Conservation (phyloP, 75 land plant species). For the Cryptomeria japonica region DNA sequence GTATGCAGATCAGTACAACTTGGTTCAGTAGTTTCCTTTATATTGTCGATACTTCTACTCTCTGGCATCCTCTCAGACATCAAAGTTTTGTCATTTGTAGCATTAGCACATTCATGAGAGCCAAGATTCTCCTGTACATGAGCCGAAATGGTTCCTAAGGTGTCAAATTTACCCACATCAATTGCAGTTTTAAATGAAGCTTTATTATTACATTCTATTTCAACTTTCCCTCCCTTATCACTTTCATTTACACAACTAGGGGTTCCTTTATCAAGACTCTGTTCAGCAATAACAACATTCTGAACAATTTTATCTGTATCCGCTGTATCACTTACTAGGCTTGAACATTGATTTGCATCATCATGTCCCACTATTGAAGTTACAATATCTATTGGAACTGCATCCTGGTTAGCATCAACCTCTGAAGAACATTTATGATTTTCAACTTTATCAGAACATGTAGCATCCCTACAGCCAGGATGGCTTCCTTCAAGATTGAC, state of each 20-base stretch:
- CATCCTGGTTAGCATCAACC: neutral
- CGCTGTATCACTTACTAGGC: neutral
- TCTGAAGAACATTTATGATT: slow-evolving; percentile 14
- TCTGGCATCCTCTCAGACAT: slow-evolving; percentile 6
- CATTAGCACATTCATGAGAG: neutral
- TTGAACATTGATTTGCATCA: neutral
- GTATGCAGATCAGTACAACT: neutral
- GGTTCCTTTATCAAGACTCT: neutral
- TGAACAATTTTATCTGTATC: slow-evolving; percentile 1
- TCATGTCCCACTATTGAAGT: neutral
- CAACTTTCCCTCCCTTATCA: neutral
- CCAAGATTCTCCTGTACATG: neutral
- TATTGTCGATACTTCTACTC: neutral
- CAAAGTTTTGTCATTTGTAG: neutral
- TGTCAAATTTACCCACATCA: neutral
- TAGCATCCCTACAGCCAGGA: neutral
- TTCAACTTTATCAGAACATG: slow-evolving; percentile 6
- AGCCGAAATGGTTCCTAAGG: neutral
- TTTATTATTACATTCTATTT: neutral
- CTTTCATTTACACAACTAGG: slow-evolving; percentile 8
- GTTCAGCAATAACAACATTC: neutral
- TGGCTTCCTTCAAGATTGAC: neutral
- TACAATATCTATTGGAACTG: neutral
- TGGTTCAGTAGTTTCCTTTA: neutral
- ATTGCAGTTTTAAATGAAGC: neutral